These are phyloP conservation scores for Eurotiales sp. DNA, from an alignment of 2,329 filamentous ascomycete genomes.

Conservation along the genomic window DNA sequence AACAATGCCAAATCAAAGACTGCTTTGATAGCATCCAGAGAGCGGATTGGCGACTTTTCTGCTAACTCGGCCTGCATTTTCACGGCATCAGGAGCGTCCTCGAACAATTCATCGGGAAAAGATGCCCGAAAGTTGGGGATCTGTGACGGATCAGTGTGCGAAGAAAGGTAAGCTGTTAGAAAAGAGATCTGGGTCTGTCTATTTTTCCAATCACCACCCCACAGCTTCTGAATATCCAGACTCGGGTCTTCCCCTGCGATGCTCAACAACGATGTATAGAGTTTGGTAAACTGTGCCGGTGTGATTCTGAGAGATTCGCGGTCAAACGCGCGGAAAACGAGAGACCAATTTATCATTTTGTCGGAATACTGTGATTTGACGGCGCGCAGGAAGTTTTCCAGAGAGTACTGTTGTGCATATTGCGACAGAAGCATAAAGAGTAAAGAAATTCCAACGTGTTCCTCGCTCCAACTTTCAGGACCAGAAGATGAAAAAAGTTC, in stretches of 20 bases:
- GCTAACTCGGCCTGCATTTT: conserved; percentile 62
- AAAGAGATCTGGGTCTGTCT: conserved; percentile 91
- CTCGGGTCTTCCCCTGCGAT: conserved; percentile 60
- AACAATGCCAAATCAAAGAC: conserved; percentile 61
- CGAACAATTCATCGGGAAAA: conserved; percentile 65
- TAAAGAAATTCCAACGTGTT: conserved; percentile 77
- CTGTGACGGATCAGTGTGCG: conserved; percentile 74
- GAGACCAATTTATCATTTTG: conserved; percentile 59
- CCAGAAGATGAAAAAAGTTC: conserved; percentile 56
- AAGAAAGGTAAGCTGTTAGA: conserved; percentile 77
- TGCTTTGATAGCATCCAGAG: conserved; percentile 72
- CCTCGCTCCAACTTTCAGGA: conserved; percentile 66
- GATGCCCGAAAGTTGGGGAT: conserved; percentile 78
- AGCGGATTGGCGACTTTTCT: conserved; percentile 81
- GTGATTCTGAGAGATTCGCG: conserved; percentile 72
- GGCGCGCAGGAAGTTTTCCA: conserved; percentile 63
- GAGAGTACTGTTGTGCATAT: conserved; percentile 61
- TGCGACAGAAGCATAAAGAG: conserved; percentile 64
- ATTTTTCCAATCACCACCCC: conserved; percentile 85
- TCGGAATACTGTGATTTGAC: conserved; percentile 54
- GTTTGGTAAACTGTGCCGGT: conserved; percentile 70
- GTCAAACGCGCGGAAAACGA: conserved; percentile 76
- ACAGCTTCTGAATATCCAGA: conserved; percentile 82
- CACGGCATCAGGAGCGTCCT: conserved; percentile 57
- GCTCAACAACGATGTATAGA: conserved; percentile 75